Conservation (phyloP, 2,329 filamentous ascomycete genomes). For the Claviceps humidiphila region DNA sequence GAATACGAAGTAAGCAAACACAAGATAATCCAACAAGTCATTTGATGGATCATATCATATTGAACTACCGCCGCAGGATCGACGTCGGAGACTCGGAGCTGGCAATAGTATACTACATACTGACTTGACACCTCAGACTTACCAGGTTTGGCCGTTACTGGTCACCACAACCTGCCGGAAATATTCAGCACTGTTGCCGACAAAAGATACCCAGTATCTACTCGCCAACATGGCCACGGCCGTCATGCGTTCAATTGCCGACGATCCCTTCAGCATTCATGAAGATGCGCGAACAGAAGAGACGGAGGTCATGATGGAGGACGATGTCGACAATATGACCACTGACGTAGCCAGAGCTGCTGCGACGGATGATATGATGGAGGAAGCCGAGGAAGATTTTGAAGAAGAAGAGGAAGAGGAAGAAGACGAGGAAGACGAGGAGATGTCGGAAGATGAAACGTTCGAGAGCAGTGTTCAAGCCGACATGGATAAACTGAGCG, state of each 20-base stretch:
- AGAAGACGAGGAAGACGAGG: slow-evolving; percentile 23
- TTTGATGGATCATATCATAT: not conserved
- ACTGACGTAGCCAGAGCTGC: slow-evolving; percentile 14
- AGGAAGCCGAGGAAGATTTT: slow-evolving; percentile 15
- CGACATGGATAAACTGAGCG: slow-evolving; percentile 77
- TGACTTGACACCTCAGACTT: not conserved
- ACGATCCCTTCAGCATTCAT: slow-evolving; percentile 33
- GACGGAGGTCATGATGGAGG: slow-evolving; percentile 35
- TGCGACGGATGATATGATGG: slow-evolving; percentile 13
- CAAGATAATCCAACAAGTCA: not conserved
- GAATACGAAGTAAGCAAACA: not conserved
- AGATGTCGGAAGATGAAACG: slow-evolving; percentile 44
- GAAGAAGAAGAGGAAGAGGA: slow-evolving; percentile 19
- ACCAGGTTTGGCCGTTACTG: not conserved
- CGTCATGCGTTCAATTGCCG: slow-evolving; percentile 8
- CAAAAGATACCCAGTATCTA: not conserved
- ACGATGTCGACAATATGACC: slow-evolving; percentile 19
- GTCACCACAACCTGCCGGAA: not conserved
- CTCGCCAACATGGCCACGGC: slow-evolving; percentile 4
- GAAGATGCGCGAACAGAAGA: slow-evolving; percentile 37
- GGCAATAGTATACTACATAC: not conserved
- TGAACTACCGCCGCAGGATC: not conserved
- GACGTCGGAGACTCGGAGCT: not conserved
- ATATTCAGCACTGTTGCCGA: not conserved
- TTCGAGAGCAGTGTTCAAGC: slow-evolving; percentile 59